Evolutionary conservation across 208 protist genomes (phyloP).

Genomic region (Leishmania arabica): DNA sequence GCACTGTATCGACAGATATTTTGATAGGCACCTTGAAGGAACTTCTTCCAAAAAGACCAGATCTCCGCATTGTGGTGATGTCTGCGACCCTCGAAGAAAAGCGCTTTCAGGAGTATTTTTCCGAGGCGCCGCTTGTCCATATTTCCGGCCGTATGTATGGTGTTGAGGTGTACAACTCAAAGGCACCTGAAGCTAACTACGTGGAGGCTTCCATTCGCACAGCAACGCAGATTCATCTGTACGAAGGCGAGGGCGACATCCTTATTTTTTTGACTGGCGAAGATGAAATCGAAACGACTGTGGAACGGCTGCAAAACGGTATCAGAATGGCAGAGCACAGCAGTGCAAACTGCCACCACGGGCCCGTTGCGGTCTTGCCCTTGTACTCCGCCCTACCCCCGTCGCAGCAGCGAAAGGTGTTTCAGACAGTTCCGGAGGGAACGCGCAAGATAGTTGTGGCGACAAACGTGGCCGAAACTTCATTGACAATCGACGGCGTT

Average conservation of each 20-base stretch:
- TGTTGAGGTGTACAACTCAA: conserved; percentile 87
- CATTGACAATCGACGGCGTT: conserved; percentile 99
- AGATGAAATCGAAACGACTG: conserved; percentile 99
- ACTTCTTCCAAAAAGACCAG: conserved; percentile 65
- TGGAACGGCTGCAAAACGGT: conserved; percentile 94
- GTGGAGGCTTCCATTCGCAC: conserved; percentile 97
- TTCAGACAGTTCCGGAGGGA: conserved; percentile 92
- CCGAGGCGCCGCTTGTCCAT: conserved; percentile 95
- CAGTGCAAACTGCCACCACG: conserved; percentile 75
- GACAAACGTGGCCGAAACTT: conserved; percentile 99
- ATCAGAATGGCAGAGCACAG: conserved; percentile 82
- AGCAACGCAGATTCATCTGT: conserved; percentile 98
- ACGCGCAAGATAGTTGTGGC: conserved; percentile 97
- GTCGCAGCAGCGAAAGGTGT: conserved; percentile 97
- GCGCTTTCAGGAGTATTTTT: conserved; percentile 98
- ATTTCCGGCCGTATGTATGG: conserved; percentile 98
- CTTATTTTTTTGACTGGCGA: conserved; percentile 99
- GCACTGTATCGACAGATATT: conserved; percentile 98
- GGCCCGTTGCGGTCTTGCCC: conserved; percentile 92
- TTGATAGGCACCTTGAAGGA: conserved; percentile 98
- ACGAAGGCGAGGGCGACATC: conserved; percentile 98
- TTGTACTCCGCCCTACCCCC: conserved; percentile 98
- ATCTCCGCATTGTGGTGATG: conserved; percentile 97
- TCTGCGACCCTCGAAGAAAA: conserved; percentile 98
- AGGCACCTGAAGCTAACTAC: conserved; percentile 95